Base-by-base conservation (phyloP, 129 eudicot species). In the Silybum marianum region DNA sequence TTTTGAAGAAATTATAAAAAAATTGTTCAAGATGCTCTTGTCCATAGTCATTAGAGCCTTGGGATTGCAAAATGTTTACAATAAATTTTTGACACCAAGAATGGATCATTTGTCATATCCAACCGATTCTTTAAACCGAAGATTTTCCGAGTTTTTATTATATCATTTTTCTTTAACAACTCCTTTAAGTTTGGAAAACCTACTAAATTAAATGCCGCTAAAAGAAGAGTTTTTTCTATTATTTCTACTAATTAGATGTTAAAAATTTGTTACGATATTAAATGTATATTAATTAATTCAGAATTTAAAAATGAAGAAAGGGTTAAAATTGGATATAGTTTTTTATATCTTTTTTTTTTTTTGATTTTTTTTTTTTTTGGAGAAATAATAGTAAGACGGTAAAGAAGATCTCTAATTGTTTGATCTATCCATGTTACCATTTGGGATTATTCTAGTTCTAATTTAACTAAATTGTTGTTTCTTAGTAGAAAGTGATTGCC, bases 391-490 rank as follows among this genome's bases (percentile, higher is more conserved):
- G 23, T 58, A 58, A 58, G 10, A 58, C 2, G 22, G 10, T 58
- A n/a, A 24, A 6, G 66, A 8, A n/a, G 23, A 58, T 58, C 23
- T 58, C 24, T n/a, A 58, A n/a, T 42, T 72, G 24, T 24, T 36
- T 34, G 69, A 24, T 21, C 30, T 3, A 65, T 58, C 82, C 78
- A 21, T 71, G 78, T 54, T 36, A 69, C 86, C 0, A 51, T 54
- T 83, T 76, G 54, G 58, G 54, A n/a, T 83, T 62, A 40, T 58
- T 62, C 78, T 77, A 11, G 86, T 77, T 77, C 74, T 83, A 83
- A 77, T 77, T 77, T 71, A 77, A 77, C 86, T 62, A 83, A 39
- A 62, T 40, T 38, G 72, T 69, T 82, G 72, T 54, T 77, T 83
- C 69, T 42, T 83, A 77, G 44, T 36, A 71, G 22, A 78, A 83